Conservation (phyloP, 2,329 filamentous ascomycete genomes). For the Thielaviopsis ethacetica region DNA sequence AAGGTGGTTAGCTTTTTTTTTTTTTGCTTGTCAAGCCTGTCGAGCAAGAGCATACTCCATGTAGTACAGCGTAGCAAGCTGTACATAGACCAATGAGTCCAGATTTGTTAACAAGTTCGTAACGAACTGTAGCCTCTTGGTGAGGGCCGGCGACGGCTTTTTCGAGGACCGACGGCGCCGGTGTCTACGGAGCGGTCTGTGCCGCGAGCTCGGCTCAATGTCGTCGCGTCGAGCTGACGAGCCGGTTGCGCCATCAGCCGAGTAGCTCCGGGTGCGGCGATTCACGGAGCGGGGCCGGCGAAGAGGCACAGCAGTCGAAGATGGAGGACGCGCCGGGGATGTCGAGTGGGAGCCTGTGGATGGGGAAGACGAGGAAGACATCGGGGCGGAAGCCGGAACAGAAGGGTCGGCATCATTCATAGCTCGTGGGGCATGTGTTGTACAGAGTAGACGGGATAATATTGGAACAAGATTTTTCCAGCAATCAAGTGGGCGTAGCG, state of each 20-base stretch:
- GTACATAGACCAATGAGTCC: conserved; percentile 46
- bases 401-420: not conserved
- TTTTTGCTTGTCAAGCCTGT: too few species aligned
- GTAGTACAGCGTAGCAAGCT: conserved; percentile 51
- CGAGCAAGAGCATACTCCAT: conserved; percentile 41
- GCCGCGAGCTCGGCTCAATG: conserved; percentile 14
- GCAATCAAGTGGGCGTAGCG: not conserved
- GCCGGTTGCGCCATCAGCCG: conserved; percentile 4
- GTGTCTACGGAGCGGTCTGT: conserved; percentile 16
- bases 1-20: conserved; percentile 9
- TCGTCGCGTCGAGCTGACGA: conserved; percentile 8
- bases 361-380: not conserved
- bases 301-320: conserved; percentile 6
- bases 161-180: conserved; percentile 18
- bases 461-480: not conserved
- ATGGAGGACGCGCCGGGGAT: not conserved
- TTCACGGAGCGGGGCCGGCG: not conserved
- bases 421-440: not conserved
- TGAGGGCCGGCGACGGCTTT: conserved; percentile 26
- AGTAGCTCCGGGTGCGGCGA: conserved; percentile 8
- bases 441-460: not conserved
- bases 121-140: conserved; percentile 44
- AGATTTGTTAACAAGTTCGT: conserved; percentile 43
- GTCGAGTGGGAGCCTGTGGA: not conserved
- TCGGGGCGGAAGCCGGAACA: conserved; percentile 1